A percentile compares a stretch with the other conserved stretches of the same genome.
Conservation (phyloP, 768 basidiomycete species). For the Mycena galericulata region DNA sequence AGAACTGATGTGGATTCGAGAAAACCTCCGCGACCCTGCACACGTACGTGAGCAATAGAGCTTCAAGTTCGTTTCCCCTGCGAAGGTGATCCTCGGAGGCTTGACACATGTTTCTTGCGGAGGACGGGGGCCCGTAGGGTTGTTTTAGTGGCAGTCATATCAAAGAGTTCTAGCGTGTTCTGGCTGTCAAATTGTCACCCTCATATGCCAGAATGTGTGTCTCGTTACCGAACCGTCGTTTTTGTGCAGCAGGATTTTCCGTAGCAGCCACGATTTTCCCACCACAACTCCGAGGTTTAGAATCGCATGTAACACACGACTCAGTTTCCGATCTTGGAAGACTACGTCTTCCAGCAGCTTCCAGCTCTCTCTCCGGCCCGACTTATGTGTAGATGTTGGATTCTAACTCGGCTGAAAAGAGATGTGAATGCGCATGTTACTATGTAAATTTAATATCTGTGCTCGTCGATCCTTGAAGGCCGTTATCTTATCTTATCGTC, state of each 20-base stretch:
- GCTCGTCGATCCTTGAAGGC: too few relatives aligned
- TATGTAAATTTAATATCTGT: too few relatives aligned
- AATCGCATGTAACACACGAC: too few relatives aligned
- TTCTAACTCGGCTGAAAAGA: too few relatives aligned
- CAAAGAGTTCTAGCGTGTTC: conserved; percentile 10
- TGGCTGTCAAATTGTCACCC: conserved; percentile 29
- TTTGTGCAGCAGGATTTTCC: neutral
- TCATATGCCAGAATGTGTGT: conserved; percentile 11
- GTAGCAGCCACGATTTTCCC: too few relatives aligned
- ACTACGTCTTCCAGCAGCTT: too few relatives aligned
- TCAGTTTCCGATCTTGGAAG: too few relatives aligned
- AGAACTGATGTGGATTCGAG: neutral
- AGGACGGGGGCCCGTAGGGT: conserved; percentile 8
- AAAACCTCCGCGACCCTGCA: neutral
- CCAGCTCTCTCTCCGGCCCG: too few relatives aligned
- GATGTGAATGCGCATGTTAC: too few relatives aligned
- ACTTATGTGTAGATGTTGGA: too few relatives aligned
- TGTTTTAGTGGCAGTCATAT: neutral
- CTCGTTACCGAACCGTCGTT: neutral
- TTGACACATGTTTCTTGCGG: conserved; percentile 10
- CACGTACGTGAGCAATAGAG: neutral
- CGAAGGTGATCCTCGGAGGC: conserved; percentile 16
- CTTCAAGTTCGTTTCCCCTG: neutral
- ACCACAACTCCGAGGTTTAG: too few relatives aligned
- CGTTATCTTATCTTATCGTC: too few relatives aligned